Evolutionary conservation across 345 rosid genomes (phyloP).

Genomic region (Eutrema yunnanense): DNA sequence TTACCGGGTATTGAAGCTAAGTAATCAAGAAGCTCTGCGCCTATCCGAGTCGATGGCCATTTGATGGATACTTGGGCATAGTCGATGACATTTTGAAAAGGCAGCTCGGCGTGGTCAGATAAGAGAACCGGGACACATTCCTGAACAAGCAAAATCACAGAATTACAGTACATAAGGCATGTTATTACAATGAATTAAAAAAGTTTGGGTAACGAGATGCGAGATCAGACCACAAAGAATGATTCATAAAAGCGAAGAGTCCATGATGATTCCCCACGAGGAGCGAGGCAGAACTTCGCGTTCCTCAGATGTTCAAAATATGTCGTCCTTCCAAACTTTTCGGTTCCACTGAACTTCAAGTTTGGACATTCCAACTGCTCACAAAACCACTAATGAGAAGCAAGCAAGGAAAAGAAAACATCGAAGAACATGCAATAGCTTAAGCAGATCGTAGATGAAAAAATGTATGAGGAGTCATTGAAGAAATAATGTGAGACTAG

Average conservation of each 20-base stretch:
- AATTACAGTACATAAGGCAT: neutral
- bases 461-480: neutral
- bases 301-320: slow-evolving; percentile 86
- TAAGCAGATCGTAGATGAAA: neutral
- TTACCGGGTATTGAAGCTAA: slow-evolving; percentile 75
- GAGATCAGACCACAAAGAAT: slow-evolving; percentile 72
- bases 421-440: neutral
- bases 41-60: slow-evolving; percentile 85
- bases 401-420: neutral
- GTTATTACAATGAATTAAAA: neutral
- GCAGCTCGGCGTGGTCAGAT: slow-evolving; percentile 85
- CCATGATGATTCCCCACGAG: slow-evolving; percentile 99
- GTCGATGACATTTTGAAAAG: slow-evolving; percentile 88
- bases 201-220: neutral
- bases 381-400: neutral
- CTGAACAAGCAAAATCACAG: slow-evolving; percentile 35
- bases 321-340: slow-evolving; percentile 68
- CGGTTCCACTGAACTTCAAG: slow-evolving; percentile 83
- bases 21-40: slow-evolving; percentile 71
- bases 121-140: slow-evolving; percentile 94
- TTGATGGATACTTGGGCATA: slow-evolving; percentile 77
- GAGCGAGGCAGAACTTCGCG: slow-evolving; percentile 95
- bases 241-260: slow-evolving; percentile 95
- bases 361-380: slow-evolving; percentile 96
- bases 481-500: slow-evolving; percentile 17